phyloP scores from a whole-genome alignment of 306 rosid species.

The Mucuna pruriens region DNA sequence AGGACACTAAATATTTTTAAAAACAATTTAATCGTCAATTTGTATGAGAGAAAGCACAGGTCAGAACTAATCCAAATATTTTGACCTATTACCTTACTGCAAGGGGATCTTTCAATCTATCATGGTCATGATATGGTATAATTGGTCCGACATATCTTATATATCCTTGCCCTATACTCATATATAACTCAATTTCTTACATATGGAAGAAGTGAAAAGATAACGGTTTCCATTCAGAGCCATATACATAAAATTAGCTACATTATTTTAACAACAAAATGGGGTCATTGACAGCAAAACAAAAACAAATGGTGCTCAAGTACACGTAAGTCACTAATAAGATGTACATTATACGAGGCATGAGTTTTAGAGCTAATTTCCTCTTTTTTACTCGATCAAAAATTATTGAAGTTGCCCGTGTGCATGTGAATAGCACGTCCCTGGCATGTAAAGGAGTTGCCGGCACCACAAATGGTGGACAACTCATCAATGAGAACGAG shows the following conservation, averaged over 20 bases:
- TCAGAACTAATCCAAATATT: not conserved
- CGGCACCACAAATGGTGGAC: too few species aligned
- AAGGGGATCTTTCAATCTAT: not conserved
- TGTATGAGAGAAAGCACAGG: not conserved
- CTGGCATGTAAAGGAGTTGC: too few species aligned
- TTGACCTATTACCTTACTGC: not conserved
- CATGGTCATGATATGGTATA: not conserved
- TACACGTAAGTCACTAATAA: too few species aligned
- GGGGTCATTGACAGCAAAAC: constrained; percentile 26
- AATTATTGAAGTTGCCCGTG: too few species aligned
- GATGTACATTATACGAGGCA: too few species aligned
- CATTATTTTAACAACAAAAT: constrained; percentile 49
- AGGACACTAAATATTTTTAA: not conserved
- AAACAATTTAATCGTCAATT: not conserved
- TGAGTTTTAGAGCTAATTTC: too few species aligned
- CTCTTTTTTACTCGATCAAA: too few species aligned
- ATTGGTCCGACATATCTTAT: not conserved
- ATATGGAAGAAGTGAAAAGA: not conserved
- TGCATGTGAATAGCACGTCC: too few species aligned
- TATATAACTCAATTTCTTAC: not conserved
- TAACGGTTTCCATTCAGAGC: constrained; percentile 35
- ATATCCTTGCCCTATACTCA: not conserved
- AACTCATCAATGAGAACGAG: too few species aligned
- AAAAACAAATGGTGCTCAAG: too few species aligned
- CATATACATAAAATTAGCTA: constrained; percentile 46